Percentiles rank a stretch among this genome's conserved stretches.
These are phyloP conservation scores for Aureobasidium melanogenum DNA, from an alignment of 2,329 filamentous ascomycete genomes.

Conservation along the genomic window DNA sequence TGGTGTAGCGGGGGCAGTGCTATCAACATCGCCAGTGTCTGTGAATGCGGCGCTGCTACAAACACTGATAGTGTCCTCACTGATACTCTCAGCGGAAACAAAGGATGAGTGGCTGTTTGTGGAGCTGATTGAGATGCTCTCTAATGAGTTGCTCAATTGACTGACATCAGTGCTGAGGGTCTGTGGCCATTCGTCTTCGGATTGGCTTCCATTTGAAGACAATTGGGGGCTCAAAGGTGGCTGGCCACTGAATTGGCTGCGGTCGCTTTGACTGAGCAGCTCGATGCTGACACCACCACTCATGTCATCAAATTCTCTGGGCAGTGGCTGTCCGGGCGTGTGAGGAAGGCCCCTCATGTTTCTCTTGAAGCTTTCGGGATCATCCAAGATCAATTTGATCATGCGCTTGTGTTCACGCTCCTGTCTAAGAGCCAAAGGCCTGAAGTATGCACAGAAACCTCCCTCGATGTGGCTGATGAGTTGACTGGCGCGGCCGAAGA, in stretches of 20 bases:
- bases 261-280: not conserved
- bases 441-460: constrained; percentile 40
- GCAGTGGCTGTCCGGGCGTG: not conserved
- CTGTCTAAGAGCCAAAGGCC: constrained; percentile 34
- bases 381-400: constrained; percentile 28
- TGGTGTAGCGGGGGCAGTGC: not conserved
- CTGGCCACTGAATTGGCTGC: constrained; percentile 1
- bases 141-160: not conserved
- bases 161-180: constrained; percentile 2
- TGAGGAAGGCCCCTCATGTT: constrained; percentile 14
- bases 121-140: constrained; percentile 4
- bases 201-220: not conserved
- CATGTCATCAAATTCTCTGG: not conserved
- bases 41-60: not conserved
- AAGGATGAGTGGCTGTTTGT: not conserved
- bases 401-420: constrained; percentile 44
- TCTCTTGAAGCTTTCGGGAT: constrained; percentile 19
- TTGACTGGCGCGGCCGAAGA: constrained; percentile 40
- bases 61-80: not conserved
- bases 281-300: constrained; percentile 2
- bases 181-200: constrained; percentile 14
- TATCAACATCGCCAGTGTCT: not conserved
- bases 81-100: not conserved
- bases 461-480: constrained; percentile 48
- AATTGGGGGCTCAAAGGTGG: not conserved